Conservation (phyloP, 306 rosid genomes). For the Hippophae tibetana region DNA sequence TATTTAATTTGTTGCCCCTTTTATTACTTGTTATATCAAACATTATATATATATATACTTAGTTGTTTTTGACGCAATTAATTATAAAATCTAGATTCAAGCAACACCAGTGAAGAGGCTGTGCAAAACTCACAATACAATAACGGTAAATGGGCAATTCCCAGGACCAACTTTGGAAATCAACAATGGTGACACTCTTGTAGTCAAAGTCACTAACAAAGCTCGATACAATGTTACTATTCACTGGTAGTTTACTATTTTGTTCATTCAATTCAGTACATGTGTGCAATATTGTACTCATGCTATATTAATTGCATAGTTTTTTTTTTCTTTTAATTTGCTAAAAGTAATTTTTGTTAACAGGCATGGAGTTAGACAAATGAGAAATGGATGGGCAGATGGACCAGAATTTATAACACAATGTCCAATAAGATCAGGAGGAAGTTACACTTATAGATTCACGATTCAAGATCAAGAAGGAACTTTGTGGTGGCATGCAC, state of each 20-base stretch:
- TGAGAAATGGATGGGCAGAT: conserved; percentile 93
- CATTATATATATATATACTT: neutral
- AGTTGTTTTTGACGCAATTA: neutral
- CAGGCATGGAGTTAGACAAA: conserved; percentile 87
- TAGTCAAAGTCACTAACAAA: conserved; percentile 67
- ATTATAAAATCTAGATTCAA: conserved; percentile 39
- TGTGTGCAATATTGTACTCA: neutral
- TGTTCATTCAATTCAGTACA: neutral
- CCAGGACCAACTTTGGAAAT: conserved; percentile 92
- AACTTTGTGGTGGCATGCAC: conserved; percentile 99
- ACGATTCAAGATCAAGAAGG: conserved; percentile 84
- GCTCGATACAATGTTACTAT: conserved; percentile 80
- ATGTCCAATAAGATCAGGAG: conserved; percentile 87
- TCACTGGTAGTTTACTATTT: conserved; percentile 44
- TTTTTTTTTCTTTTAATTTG: too few species aligned
- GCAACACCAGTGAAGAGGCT: conserved; percentile 98
- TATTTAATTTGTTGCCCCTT: neutral
- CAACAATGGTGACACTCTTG: conserved; percentile 71
- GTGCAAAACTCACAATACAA: conserved; percentile 72
- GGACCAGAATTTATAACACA: conserved; percentile 95
- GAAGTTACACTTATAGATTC: conserved; percentile 69
- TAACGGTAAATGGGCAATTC: conserved; percentile 79
- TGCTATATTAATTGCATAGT: too few species aligned
- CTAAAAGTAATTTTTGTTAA: too few species aligned
- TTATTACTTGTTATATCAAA: neutral